These are phyloP conservation scores for Amyloporia xantha DNA, from an alignment of 768 basidiomycete genomes.

Conservation along the genomic window DNA sequence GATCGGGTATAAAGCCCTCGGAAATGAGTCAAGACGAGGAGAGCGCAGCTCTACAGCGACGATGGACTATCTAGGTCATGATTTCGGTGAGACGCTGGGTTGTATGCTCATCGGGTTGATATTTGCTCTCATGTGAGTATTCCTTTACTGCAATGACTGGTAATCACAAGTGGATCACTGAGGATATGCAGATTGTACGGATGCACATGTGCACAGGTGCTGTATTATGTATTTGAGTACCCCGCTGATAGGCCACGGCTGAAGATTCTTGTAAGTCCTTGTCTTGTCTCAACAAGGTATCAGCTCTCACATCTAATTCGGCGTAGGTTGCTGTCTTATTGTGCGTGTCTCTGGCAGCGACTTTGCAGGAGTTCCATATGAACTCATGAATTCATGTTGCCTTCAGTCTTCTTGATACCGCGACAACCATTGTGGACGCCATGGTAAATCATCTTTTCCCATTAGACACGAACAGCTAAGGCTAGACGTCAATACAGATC, in stretches of 20 bases:
- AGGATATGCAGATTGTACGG: background rate
- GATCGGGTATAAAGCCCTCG: background rate
- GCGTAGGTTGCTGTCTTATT: background rate
- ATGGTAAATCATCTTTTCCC: background rate
- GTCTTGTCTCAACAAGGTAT: background rate
- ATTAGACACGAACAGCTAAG: background rate
- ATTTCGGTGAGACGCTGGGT: background rate
- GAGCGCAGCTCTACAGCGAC: background rate
- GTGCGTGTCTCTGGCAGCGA: background rate
- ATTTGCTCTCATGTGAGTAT: background rate
- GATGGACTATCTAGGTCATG: background rate
- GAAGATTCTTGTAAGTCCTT: background rate
- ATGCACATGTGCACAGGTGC: background rate
- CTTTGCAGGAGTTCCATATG: background rate
- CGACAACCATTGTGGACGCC: background rate
- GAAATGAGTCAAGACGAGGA: no score
- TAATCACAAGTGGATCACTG: background rate
- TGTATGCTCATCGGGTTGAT: background rate
- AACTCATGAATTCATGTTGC: background rate
- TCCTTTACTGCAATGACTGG: background rate
- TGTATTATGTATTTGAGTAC: background rate
- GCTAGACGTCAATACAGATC: no score
- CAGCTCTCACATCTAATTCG: background rate
- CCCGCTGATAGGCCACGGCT: background rate
- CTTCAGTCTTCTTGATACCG: background rate